Percentiles rank a stretch among this genome's conserved stretches.
Evolutionary conservation across 192 early-diverging fungal species (phyloP).

Genomic region (Linnemannia exigua): DNA sequence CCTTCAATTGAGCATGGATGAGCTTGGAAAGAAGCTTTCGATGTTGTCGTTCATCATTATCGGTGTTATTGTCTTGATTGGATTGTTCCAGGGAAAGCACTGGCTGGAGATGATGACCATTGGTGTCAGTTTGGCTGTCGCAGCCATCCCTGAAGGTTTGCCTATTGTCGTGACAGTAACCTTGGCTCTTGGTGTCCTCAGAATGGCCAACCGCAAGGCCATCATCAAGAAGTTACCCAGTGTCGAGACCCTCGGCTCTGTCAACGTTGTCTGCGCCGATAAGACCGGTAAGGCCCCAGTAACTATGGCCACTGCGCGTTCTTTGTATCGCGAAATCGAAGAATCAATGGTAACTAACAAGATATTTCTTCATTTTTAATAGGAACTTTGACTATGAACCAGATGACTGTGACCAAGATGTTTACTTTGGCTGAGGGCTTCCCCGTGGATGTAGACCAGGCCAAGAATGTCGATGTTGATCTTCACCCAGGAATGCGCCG

Average conservation of each 20-base stretch:
- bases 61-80: conserved; percentile 85
- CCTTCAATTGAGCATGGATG: conserved; percentile 94
- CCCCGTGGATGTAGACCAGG: conserved; percentile 67
- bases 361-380: background rate
- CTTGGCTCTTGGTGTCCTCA: conserved; percentile 90
- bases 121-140: conserved; percentile 94
- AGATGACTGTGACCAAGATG: conserved; percentile 92
- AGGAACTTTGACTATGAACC: conserved; percentile 94
- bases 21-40: conserved; percentile 90
- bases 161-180: conserved; percentile 98
- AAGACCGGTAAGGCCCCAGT: conserved; percentile 79
- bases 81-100: conserved; percentile 87
- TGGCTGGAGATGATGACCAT: conserved; percentile 98
- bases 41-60: conserved; percentile 91
- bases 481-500: conserved; percentile 53
- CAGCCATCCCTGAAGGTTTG: conserved; percentile 98
- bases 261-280: conserved; percentile 96
- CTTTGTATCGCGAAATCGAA: background rate
- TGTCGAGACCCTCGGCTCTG: conserved; percentile 94
- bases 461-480: conserved; percentile 39
- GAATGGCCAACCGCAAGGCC: conserved; percentile 92
- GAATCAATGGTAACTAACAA: background rate
- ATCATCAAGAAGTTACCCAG: conserved; percentile 97
- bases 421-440: conserved; percentile 73
- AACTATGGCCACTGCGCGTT: background rate